Evolutionary conservation across 768 basidiomycete genomes (phyloP).

Genomic region (Auricularia auricula-judae): DNA sequence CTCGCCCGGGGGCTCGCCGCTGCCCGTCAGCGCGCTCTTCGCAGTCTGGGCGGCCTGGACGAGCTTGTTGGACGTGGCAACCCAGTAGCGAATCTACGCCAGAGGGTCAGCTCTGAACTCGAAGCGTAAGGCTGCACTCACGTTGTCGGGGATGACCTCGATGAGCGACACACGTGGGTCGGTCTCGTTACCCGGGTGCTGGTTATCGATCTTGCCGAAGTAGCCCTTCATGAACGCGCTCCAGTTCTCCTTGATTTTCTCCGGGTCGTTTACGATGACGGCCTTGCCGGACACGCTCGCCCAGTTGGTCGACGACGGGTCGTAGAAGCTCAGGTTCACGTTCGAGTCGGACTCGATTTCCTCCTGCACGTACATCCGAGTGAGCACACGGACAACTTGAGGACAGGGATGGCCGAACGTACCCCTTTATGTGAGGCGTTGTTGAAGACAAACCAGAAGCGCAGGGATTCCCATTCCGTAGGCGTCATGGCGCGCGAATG

Average conservation of each 20-base stretch:
- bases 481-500: slow-evolving; percentile 80
- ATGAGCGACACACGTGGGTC: slow-evolving; percentile 77
- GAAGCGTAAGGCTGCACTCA: slow-evolving; percentile 3
- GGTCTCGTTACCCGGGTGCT: slow-evolving; percentile 67
- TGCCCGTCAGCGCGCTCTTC: slow-evolving; percentile 48
- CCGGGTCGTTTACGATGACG: slow-evolving; percentile 48
- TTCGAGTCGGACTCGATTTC: slow-evolving; percentile 66
- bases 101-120: neutral
- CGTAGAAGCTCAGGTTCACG: slow-evolving; percentile 74
- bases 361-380: slow-evolving; percentile 19
- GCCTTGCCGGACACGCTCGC: slow-evolving; percentile 70
- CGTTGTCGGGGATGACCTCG: slow-evolving; percentile 62
- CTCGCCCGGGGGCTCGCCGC: slow-evolving; percentile 59
- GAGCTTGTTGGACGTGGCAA: slow-evolving; percentile 47
- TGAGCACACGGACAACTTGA: neutral
- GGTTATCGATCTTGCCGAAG: slow-evolving; percentile 79
- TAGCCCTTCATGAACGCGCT: slow-evolving; percentile 35
- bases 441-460: slow-evolving; percentile 63
- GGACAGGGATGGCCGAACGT: neutral
- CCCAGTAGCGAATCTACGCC: slow-evolving; percentile 62
- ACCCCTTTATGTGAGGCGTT: slow-evolving; percentile 56
- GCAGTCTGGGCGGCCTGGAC: slow-evolving; percentile 52
- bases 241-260: slow-evolving; percentile 33
- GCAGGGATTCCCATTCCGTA: slow-evolving; percentile 16
- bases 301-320: slow-evolving; percentile 64